Base-by-base conservation (phyloP, 202 grass and related monocot species). In the Dendrocalamus latiflorus region DNA sequence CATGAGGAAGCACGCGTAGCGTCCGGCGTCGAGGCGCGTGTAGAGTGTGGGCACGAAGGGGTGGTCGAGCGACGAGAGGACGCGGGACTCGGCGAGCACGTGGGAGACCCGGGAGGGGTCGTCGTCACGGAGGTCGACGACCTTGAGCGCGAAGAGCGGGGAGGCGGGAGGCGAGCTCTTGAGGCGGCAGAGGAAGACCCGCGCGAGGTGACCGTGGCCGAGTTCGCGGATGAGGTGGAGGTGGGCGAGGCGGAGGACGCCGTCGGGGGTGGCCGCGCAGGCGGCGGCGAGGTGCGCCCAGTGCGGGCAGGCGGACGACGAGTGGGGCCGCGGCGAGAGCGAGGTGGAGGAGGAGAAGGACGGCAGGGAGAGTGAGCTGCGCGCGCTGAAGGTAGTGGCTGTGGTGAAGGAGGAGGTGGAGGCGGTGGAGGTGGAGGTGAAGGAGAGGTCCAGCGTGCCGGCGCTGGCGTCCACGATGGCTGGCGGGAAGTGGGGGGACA, bases 171-270 rank as follows among this genome's bases (percentile, higher is more conserved):
- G 91, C 0, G 91, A 82, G 75, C 63, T 59, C 81, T 88, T 93
- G 80, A 97, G 87, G 30, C 94, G 89, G 87, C 94, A 97, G 66
- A 91, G 87, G 83, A 90, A 97, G 36, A 97, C 94, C 45, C 92
- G 86, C 6, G 94, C 91, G 72, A 97, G 94, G 83, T 97, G 91
- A 0, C 94, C 94, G 14, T 90, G 86, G 25, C 94, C 94, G 51
- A 97, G 89, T 59, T 88, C 88, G 50, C 91, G 91, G 75, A 94
- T 14, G 50, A 97, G 87, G 63, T 89, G 88, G 63, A 97, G 87
- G 82, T 97, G 89, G 4, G 81, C 70, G 26, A 92, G 94, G 86
- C 88, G 94, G 57, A 97, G 91, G 3, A 87, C 60, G 85, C 91
- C 87, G 67, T 93, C 87, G 5, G 85, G 68, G 1, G 84, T 58